Base-by-base conservation (phyloP, 2,329 filamentous ascomycete species). In the Tolypocladium inflatum region DNA sequence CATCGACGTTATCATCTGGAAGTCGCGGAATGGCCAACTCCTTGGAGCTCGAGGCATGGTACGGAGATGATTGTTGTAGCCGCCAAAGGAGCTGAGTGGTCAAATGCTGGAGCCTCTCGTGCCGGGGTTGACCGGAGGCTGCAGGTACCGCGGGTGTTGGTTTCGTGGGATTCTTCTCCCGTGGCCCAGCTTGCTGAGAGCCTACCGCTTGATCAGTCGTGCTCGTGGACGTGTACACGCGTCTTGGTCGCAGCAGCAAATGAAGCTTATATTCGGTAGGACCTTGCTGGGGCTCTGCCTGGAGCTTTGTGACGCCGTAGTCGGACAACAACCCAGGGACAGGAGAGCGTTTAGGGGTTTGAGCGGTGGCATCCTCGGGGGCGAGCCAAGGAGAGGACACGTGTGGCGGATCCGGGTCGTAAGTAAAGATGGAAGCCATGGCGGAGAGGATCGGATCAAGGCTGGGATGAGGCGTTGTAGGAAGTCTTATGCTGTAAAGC, bases 241-340 rank as follows among this genome's bases (percentile, higher is more conserved):
- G 83, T 59, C 93, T 82, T 19, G 89, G 86, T 41, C 91, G 85
- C 55, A 97, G 76, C 8, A 97, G 80, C 7, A 99, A 78, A 73
- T 97, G 94, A 50, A 99, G 76, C 72, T 99, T 99, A 75, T 99
- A 99, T 74, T 99, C 94, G 0, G 90, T 95, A 21, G 94, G 91
- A 0, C 94, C 94, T 62, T 95, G 88, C 69, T 97, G 92, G 7
- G 93, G 93, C 71, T 99, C 94, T 15, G 93, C 87, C 62, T 92
- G 87, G 19, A 99, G 76, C 67, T 87, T 90, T 51, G 86, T 88
- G 52, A 94, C 83, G 1, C 81, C 83, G 69, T 84, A 86, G 57
- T 87, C 82, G 5, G 79, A 79, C 15, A 83, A 73, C 9, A 79
- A 65, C n/a, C 74, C 76, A 7, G 75, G 68, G 61, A 60, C 61